Evolutionary conservation across 805 yeast species (phyloP).

Genomic region (Debaryomyces prosopidis): DNA sequence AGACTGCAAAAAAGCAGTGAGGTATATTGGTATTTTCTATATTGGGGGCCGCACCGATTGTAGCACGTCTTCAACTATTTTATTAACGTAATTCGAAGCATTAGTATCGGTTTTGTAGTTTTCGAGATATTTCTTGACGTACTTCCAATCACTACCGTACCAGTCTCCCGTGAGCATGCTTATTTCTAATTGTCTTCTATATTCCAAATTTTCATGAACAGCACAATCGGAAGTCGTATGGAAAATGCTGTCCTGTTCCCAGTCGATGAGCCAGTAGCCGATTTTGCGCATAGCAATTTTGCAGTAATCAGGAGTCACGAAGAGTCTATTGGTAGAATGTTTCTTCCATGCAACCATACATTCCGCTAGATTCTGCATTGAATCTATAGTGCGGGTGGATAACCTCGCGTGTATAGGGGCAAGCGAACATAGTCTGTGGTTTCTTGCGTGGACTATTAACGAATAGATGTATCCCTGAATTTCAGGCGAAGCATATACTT

Average conservation of each 20-base stretch:
- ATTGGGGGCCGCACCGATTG: constrained; percentile 38
- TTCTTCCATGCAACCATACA: constrained; percentile 25
- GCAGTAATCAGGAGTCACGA: constrained; percentile 38
- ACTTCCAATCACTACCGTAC: constrained; percentile 43
- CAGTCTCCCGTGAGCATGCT: constrained; percentile 42
- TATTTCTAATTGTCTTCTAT: constrained; percentile 23
- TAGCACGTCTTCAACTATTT: constrained; percentile 38
- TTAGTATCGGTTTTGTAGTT: constrained; percentile 17
- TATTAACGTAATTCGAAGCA: constrained; percentile 36
- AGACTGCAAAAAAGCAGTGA: too few species aligned
- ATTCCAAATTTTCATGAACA: constrained; percentile 8
- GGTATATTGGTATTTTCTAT: too few species aligned
- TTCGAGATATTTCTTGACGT: constrained; percentile 28
- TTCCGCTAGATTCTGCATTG: constrained; percentile 26
- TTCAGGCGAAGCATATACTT: constrained; percentile 34
- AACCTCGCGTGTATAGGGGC: constrained; percentile 36
- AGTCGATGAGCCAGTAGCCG: constrained; percentile 45
- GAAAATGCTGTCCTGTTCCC: constrained; percentile 32
- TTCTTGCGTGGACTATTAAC: constrained; percentile 34
- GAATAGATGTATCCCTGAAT: constrained; percentile 38
- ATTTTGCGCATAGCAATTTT: constrained; percentile 40
- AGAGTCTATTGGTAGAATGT: constrained; percentile 12
- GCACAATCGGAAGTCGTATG: constrained; percentile 3
- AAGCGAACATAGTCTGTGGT: constrained; percentile 40
- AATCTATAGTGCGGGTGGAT: constrained; percentile 31